Evolutionary conservation across 2,329 filamentous ascomycete species (phyloP).

Genomic region (Mariannaea elegans): DNA sequence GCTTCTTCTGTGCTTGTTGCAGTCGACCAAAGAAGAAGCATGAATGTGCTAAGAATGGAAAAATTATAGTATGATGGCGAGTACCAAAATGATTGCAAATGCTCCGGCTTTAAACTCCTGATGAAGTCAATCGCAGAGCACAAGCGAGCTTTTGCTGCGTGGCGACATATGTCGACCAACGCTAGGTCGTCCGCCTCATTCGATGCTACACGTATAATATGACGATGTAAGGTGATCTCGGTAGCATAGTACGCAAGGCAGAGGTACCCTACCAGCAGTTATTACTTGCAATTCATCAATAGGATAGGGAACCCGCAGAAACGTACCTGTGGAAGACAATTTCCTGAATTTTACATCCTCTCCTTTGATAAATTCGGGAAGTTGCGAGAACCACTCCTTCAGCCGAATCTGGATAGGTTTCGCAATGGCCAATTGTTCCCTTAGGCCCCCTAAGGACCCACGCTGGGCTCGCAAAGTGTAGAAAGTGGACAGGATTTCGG

Average conservation of each 20-base stretch:
- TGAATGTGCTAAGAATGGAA: conserved; percentile 45
- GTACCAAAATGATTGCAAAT: conserved; percentile 48
- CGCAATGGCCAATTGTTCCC: conserved; percentile 52
- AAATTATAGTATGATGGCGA: conserved; percentile 44
- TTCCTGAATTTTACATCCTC: conserved; percentile 49
- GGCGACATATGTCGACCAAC: conserved; percentile 19
- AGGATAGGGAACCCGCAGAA: neutral
- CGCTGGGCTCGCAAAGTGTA: conserved; percentile 27
- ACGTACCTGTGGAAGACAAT: conserved; percentile 42
- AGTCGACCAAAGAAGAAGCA: conserved; percentile 37
- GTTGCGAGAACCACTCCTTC: conserved; percentile 55
- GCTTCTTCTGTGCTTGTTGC: conserved; percentile 9
- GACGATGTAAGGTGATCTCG: conserved; percentile 54
- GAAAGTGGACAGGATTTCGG: conserved; percentile 49
- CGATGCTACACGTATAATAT: conserved; percentile 47
- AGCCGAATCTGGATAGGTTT: conserved; percentile 57
- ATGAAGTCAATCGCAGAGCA: conserved; percentile 44
- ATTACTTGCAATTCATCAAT: neutral
- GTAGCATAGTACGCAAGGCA: conserved; percentile 54
- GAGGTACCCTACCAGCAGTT: conserved; percentile 45
- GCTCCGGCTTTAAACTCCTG: conserved; percentile 37
- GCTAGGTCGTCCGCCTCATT: neutral
- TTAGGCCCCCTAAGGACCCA: conserved; percentile 8
- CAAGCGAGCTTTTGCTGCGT: conserved; percentile 42
- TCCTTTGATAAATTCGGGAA: conserved; percentile 54